phyloP scores from a whole-genome alignment of 495 filamentous ascomycete species.

The Aspergillus egyptiacus region DNA sequence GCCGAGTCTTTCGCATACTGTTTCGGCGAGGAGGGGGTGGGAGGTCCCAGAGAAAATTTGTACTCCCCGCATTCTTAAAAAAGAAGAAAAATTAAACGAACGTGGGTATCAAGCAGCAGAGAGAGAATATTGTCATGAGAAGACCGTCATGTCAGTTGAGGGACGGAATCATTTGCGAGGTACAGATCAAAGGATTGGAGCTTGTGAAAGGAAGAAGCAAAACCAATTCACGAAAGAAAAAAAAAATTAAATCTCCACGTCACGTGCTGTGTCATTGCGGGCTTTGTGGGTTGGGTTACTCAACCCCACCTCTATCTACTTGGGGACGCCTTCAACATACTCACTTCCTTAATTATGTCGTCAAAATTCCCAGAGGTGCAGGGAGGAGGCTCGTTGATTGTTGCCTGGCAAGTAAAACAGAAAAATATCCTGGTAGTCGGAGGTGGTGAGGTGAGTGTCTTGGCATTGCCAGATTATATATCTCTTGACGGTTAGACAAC shows the following conservation, averaged over 20 bases:
- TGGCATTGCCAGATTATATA: neutral
- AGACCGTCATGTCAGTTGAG: slow-evolving; percentile 17
- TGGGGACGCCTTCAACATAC: neutral
- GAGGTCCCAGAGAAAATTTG: slow-evolving; percentile 68
- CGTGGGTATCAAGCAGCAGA: slow-evolving; percentile 15
- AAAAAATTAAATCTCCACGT: slow-evolving; percentile 8
- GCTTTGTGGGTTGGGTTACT: neutral
- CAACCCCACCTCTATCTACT: neutral
- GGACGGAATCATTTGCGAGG: slow-evolving; percentile 13
- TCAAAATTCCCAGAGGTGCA: slow-evolving; percentile 70
- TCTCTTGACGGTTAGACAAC: slow-evolving; percentile 12
- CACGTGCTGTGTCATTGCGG: neutral
- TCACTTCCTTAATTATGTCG: slow-evolving; percentile 40
- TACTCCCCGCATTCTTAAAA: slow-evolving; percentile 53
- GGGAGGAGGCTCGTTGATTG: slow-evolving; percentile 83
- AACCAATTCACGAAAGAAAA: slow-evolving; percentile 5
- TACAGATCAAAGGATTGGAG: slow-evolving; percentile 6
- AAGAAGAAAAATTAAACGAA: slow-evolving; percentile 10
- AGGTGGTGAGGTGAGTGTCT: slow-evolving; percentile 72
- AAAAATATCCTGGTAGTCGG: slow-evolving; percentile 84
- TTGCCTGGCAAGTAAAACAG: slow-evolving; percentile 88
- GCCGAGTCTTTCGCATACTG: slow-evolving; percentile 67
- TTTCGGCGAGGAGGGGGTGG: slow-evolving; percentile 61
- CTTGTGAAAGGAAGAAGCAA: slow-evolving; percentile 3
- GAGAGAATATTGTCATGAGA: slow-evolving; percentile 3